Base-by-base conservation (phyloP, 805 yeast species). In the Zygoascus ofunaensis region DNA sequence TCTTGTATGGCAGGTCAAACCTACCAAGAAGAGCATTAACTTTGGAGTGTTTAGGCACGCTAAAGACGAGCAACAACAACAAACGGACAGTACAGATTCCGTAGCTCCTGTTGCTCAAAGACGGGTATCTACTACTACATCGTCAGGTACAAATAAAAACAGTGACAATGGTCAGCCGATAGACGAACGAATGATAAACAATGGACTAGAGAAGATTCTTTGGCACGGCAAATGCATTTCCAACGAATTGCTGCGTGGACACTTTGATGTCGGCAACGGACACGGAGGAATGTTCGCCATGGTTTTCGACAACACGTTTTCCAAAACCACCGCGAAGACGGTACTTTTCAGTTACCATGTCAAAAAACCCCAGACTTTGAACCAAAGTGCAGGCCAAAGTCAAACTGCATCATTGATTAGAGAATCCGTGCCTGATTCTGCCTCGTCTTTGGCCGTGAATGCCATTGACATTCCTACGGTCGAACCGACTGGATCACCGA, bases 271-370 rank as follows among this genome's bases (percentile, higher is more conserved):
- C 2, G 62, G 61, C 2, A 67, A 71, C 20, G 53, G 53, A 8
- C 41, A 50, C 22, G 83, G 80, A 5, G 90, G 90, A 1, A 73
- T 80, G 55, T 82, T 75, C 63, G 97, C 96, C 0, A 84, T 90
- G 59, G 81, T 92, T 21, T 82, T 90, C 57, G 97, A 90, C 63
- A 90, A 90, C 64, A 82, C 95, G 0, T 86, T 87, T 55, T 82
- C 95, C 26, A 87, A 84, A 56, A 85, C 82, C 26, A 81, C 80
- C 19, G 79, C 87, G 39, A 92, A 90, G 61, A 86, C 82, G 48
- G 78, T 90, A 1, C 68, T 79, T 45, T 87, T 87, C 62, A 74
- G 79, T 44, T 74, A 72, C 37, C 66, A 66, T 44, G 62, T 65
- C 4, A 46, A 26, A 12, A 26, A 26, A 26, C 30, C 30, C 7